phyloP scores from a whole-genome alignment of 164 flowering plant genomes.

The Saururus chinensis region DNA sequence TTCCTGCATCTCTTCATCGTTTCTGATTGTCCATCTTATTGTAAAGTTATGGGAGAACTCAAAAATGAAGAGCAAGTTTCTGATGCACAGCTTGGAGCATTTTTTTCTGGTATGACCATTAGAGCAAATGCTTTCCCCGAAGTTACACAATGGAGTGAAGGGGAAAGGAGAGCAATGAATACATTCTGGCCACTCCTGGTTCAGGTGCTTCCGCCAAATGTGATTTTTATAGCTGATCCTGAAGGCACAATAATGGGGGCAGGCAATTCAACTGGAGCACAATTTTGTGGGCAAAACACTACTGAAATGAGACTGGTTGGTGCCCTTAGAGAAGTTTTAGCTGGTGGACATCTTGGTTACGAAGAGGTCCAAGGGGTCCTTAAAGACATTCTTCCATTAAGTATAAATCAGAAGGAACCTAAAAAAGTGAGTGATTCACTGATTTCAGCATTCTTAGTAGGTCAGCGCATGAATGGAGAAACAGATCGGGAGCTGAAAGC shows the following conservation, averaged over 20 bases:
- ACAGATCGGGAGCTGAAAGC: conserved; percentile 96
- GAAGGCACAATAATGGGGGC: conserved; percentile 88
- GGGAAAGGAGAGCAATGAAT: conserved; percentile 81
- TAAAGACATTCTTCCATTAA: conserved; percentile 77
- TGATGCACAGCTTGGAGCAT: conserved; percentile 87
- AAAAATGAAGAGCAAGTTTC: conserved; percentile 83
- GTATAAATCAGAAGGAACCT: conserved; percentile 16
- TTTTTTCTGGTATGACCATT: conserved; percentile 93
- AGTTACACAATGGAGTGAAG: conserved; percentile 97
- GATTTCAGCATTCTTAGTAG: conserved; percentile 89
- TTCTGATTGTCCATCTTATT: too few species aligned
- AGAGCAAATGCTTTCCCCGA: conserved; percentile 91
- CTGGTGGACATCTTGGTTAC: conserved; percentile 97
- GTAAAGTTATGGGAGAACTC: conserved; percentile 65
- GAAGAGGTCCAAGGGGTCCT: conserved; percentile 95
- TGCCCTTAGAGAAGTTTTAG: conserved; percentile 89
- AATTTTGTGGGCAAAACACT: conserved; percentile 50
- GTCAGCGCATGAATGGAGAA: conserved; percentile 98
- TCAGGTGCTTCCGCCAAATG: conserved; percentile 65
- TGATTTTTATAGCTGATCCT: conserved; percentile 90
- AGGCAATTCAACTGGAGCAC: conserved; percentile 71
- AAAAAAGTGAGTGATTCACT: conserved; percentile 54
- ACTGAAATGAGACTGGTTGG: conserved; percentile 94
- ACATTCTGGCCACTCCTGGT: conserved; percentile 75
- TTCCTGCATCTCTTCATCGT: too few species aligned